Base-by-base conservation (phyloP, 805 yeast genomes). In the Tetrapisispora nanseiensis region DNA sequence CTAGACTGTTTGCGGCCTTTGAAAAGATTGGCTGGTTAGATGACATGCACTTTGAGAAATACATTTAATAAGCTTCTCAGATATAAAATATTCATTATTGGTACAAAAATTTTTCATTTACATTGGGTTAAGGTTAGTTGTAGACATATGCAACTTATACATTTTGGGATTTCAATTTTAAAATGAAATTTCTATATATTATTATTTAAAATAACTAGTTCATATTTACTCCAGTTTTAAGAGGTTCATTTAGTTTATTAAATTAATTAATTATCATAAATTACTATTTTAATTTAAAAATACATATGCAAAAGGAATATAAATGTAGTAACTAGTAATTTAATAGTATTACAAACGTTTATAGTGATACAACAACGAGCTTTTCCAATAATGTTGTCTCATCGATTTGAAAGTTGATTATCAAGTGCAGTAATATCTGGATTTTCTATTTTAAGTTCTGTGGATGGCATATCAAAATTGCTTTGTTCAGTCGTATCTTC, bases 21-120 rank as follows among this genome's bases (percentile, higher is more conserved):
- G 95, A 89, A 62, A 76, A 76, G 58, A 90, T 83, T 39, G 97
- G 96, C 33, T 85, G 96, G 89, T 77, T 89, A 51, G 73, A 84
- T 10, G 95, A 89, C 60, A 63, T 66, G 16, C 75, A 79, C 62
- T 86, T 86, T 60, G 60, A 59, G 4, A 23, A 30, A 10, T 39
- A 24, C 24, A 2, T 39, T n/a, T 39, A 32, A 24, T 5, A 8
- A 9, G 15, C 2, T 10, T 18, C 3, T 21, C 12, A 18, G 3
- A 19, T 33, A 21, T 21, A 16, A 6, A 7, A 18, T 21, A 12
- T 33, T 21, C 22, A 21, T 18, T 32, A n/a, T n/a, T n/a, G n/a
- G n/a, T n/a, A n/a, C n/a, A n/a, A n/a, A 23, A 10, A 15, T 27
- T 12, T 11, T 13, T 36, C 16, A 18, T 27, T 19, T 15, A 16